Base-by-base conservation (phyloP, 495 filamentous ascomycete species). In the Penicillium canescens region DNA sequence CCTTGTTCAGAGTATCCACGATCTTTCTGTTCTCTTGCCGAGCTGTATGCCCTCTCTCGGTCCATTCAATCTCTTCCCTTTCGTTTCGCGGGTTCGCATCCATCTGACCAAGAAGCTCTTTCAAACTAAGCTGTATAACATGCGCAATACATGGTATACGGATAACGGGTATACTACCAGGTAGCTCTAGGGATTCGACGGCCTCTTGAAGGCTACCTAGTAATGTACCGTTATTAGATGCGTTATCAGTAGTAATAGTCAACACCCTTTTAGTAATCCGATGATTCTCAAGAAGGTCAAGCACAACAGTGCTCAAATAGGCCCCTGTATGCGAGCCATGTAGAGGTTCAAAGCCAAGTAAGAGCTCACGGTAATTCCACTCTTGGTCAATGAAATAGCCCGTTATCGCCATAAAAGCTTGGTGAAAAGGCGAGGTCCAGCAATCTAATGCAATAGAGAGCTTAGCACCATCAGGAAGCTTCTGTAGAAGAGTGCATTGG, bases 371-470 rank as follows among this genome's bases (percentile, higher is more conserved):
- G 33, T 59, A 54, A 5, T 54, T 50, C 54, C 39, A 59, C 24
- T 61, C 37, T 13, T 34, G 2, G 43, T 61, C 34, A 28, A 61
- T 3, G 38, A 56, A 56, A 12, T 61, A 61, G 16, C 52, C 44
- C n/a, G 58, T 56, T 54, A 54, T 45, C 24, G 59, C 54, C 23
- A 61, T 61, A 46, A 61, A 61, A 12, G 54, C 36, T 40, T 61
- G 46, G 4, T 24, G n/a, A 50, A 61, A 61, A 4, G 46, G 54
- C 4, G 52, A 59, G 3, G 42, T 59, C 56, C 21, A 60, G 52
- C 31, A 55, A 26, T 60, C 43, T 38, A 58, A 35, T 7, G 42
- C 36, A 45, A 60, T 56, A 24, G 43, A 60, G 16, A 60, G 33
- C 18, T 52, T 56, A n/a, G 38, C 40, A 26, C 20, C 16, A 33